phyloP scores from a whole-genome alignment of 495 filamentous ascomycete species.

The Barbatosphaeria neglecta region DNA sequence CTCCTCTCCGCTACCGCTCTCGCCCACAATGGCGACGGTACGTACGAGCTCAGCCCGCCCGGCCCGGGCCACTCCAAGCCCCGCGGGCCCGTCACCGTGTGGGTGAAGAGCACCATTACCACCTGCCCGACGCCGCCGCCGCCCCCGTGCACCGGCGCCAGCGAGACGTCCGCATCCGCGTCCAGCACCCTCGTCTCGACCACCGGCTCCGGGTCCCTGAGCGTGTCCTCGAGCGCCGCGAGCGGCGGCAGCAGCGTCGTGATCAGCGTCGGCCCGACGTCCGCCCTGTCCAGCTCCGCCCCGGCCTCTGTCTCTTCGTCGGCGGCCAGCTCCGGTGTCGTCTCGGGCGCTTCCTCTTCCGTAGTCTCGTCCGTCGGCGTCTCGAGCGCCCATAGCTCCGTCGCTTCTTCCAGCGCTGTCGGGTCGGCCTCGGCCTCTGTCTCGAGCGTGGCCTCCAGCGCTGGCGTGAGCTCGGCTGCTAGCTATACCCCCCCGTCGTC shows the following conservation, averaged over 20 bases:
- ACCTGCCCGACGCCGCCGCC: slow-evolving; percentile 9
- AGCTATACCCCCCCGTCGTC: too few species aligned
- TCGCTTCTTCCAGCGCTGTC: background rate
- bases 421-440: background rate
- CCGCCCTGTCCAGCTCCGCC: background rate
- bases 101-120: slow-evolving; percentile 11
- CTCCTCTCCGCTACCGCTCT: slow-evolving; percentile 6
- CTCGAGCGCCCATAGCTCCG: too few species aligned
- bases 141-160: slow-evolving; percentile 5
- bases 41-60: background rate
- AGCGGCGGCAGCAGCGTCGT: background rate
- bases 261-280: background rate
- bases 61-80: background rate
- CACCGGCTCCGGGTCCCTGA: background rate
- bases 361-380: too few species aligned
- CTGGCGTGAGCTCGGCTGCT: too few species aligned
- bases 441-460: too few species aligned
- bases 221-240: background rate
- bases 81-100: slow-evolving; percentile 7
- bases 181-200: background rate
- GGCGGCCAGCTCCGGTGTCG: background rate
- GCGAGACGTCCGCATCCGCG: background rate
- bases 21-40: background rate
- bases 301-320: background rate
- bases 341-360: background rate